Conservation (phyloP, 306 rosid species). For the Corylus avellana region DNA sequence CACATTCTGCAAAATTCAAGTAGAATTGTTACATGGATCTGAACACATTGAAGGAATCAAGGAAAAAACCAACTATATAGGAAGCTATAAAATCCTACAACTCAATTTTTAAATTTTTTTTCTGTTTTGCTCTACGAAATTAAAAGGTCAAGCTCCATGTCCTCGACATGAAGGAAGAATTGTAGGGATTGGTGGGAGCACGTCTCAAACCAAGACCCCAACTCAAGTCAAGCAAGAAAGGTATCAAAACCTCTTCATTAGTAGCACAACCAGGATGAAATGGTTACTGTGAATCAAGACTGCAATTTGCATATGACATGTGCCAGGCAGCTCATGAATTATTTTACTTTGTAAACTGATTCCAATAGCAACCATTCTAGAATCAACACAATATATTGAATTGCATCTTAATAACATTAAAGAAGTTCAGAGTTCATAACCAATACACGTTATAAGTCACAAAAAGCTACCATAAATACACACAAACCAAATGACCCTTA, state of each 20-base stretch:
- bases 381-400: neutral
- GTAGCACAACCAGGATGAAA: neutral
- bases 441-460: neutral
- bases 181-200: neutral
- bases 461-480: neutral
- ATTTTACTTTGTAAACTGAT: neutral
- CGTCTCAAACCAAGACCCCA: neutral
- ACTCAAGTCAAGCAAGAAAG: neutral
- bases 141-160: neutral
- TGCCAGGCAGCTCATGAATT: neutral
- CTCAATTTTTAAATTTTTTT: neutral
- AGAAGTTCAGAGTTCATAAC: neutral
- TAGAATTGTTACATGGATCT: slow-evolving; percentile 1
- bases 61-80: neutral
- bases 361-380: neutral
- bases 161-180: neutral
- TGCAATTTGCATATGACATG: neutral
- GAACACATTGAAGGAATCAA: neutral
- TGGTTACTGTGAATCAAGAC: neutral
- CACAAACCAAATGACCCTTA: neutral
- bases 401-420: neutral
- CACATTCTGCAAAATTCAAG: slow-evolving; percentile 60
- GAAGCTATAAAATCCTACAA: neutral
- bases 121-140: neutral
- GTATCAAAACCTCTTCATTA: neutral